Conservation (phyloP, 2,329 filamentous ascomycete species). For the Massarina eburnea region DNA sequence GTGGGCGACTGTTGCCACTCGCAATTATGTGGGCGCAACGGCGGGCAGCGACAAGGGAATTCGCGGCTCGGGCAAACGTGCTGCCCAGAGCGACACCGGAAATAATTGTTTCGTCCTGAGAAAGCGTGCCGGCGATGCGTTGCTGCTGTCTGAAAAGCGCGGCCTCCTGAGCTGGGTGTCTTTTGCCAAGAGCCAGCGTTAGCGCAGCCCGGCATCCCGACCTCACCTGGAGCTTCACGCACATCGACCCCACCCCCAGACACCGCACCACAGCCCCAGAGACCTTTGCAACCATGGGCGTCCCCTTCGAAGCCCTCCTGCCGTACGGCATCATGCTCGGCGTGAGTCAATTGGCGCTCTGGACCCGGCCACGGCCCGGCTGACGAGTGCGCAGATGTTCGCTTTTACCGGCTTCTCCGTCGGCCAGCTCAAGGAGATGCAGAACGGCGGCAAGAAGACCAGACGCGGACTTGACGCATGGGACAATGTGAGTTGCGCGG, state of each 20-base stretch:
- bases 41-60: constrained; percentile 21
- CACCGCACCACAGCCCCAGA: constrained; percentile 21
- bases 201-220: constrained; percentile 5
- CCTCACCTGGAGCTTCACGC: constrained; percentile 16
- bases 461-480: constrained; percentile 63
- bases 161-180: constrained; percentile 25
- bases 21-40: constrained; percentile 25
- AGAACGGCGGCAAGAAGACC: constrained; percentile 64
- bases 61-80: constrained; percentile 37
- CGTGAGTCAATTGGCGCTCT: constrained; percentile 48
- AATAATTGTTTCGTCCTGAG: constrained; percentile 25
- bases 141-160: constrained; percentile 28
- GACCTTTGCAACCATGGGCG: constrained; percentile 56
- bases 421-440: constrained; percentile 58
- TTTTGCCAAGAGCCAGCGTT: constrained; percentile 6
- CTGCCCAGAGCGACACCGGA: constrained; percentile 34
- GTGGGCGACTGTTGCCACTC: constrained; percentile 20
- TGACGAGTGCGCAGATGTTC: constrained; percentile 56
- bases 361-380: constrained; percentile 8
- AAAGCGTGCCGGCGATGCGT: constrained; percentile 31
- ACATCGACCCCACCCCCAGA: constrained; percentile 18
- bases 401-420: constrained; percentile 61
- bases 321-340: constrained; percentile 65
- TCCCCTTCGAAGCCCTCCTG: constrained; percentile 66
- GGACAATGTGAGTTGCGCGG: constrained; percentile 59